phyloP scores from a whole-genome alignment of 169 alveolate genomes.

The Hepatocystis sp. region DNA sequence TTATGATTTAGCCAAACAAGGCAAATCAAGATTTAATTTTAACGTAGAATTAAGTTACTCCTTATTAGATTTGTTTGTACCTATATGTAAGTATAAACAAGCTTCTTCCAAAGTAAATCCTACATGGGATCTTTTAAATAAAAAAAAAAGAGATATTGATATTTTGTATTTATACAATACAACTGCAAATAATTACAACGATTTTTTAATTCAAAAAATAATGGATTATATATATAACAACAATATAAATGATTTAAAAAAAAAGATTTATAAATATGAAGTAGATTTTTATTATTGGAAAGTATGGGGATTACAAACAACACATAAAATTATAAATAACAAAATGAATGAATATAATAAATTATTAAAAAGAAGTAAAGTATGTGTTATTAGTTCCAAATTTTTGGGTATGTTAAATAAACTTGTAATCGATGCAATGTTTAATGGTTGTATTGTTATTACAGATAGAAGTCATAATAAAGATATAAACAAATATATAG shows the following conservation, averaged over 20 bases:
- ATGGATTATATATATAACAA: conserved; percentile 70
- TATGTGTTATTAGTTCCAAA: conserved; percentile 62
- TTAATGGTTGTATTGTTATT: conserved; percentile 60
- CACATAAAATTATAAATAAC: conserved; percentile 58
- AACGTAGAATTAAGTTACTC: conserved; percentile 22
- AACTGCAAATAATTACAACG: conserved; percentile 53
- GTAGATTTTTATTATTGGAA: conserved; percentile 56
- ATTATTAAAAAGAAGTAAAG: conserved; percentile 39
- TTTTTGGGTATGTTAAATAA: conserved; percentile 67
- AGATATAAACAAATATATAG: conserved; percentile 39
- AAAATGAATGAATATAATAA: conserved; percentile 32
- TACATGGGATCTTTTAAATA: conserved; percentile 14
- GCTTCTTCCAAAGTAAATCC: neutral
- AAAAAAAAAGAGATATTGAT: conserved; percentile 38
- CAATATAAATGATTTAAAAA: conserved; percentile 17
- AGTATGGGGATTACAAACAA: conserved; percentile 75
- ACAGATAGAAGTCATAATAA: conserved; percentile 65
- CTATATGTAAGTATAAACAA: conserved; percentile 26
- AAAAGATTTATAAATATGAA: conserved; percentile 32
- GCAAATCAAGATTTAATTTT: neutral
- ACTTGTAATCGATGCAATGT: conserved; percentile 51
- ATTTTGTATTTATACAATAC: conserved; percentile 45
- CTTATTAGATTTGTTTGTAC: conserved; percentile 25
- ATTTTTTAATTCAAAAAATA: conserved; percentile 42
- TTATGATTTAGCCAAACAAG: conserved; percentile 12